These are phyloP conservation scores for Termitomyces sp. DNA, from an alignment of 1,284 basidiomycete species.

Conservation along the genomic window DNA sequence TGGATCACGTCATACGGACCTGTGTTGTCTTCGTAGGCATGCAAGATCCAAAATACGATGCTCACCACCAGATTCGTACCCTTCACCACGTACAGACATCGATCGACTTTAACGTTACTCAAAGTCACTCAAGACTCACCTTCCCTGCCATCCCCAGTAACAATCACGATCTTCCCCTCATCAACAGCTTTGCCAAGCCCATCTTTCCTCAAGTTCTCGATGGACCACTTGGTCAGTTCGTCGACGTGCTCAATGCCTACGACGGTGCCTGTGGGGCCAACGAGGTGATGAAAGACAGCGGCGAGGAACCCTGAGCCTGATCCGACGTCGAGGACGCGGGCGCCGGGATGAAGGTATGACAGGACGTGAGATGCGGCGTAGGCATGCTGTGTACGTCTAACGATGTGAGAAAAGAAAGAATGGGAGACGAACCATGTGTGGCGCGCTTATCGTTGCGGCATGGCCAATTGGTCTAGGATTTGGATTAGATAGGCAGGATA, in stretches of 20 bases:
- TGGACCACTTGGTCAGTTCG: slow-evolving; percentile 69
- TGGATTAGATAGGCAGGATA: not conserved
- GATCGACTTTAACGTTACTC: not conserved
- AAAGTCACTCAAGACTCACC: slow-evolving; percentile 35
- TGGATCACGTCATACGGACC: slow-evolving; percentile 90
- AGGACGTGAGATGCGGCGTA: slow-evolving; percentile 74
- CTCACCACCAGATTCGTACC: slow-evolving; percentile 14
- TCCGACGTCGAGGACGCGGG: slow-evolving; percentile 77
- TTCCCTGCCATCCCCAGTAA: slow-evolving; percentile 78
- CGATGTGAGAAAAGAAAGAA: slow-evolving; percentile 5
- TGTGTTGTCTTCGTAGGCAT: not conserved
- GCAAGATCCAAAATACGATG: not conserved
- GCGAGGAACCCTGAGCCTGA: slow-evolving; percentile 76
- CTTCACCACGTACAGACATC: not conserved
- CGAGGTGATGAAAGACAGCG: slow-evolving; percentile 75
- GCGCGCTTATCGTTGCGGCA: slow-evolving; percentile 85
- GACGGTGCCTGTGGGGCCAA: slow-evolving; percentile 57
- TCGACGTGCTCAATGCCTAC: slow-evolving; percentile 92
- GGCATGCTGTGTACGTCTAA: slow-evolving; percentile 55
- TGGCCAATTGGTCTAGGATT: slow-evolving; percentile 61
- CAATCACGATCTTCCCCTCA: slow-evolving; percentile 51
- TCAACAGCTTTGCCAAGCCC: slow-evolving; percentile 55
- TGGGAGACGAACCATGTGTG: slow-evolving; percentile 67
- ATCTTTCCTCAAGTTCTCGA: slow-evolving; percentile 65
- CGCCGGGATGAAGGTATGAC: slow-evolving; percentile 63